Evolutionary conservation across 2,329 filamentous ascomycete species (phyloP).

Genomic region (Sporothrix brunneoviolacea): DNA sequence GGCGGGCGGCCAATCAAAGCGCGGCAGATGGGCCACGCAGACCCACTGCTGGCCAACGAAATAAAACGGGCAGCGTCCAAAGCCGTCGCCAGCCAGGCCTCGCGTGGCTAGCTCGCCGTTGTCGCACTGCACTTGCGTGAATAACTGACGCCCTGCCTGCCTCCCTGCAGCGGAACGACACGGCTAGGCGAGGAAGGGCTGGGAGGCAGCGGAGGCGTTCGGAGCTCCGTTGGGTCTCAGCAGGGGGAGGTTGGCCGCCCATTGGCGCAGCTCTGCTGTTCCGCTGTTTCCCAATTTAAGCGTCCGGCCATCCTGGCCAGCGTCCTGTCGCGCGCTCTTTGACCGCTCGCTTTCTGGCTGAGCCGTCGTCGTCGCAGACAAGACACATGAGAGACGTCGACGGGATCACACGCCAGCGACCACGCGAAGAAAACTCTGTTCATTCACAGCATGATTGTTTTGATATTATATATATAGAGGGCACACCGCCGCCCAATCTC

Average conservation of each 20-base stretch:
- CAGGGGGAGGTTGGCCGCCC: no score
- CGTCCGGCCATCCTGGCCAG: not conserved
- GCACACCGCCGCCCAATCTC: no score
- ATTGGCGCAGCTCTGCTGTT: no score
- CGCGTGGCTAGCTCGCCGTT: conserved; percentile 7
- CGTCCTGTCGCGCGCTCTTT: no score
- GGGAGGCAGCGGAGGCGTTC: not conserved
- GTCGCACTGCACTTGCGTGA: conserved; percentile 13
- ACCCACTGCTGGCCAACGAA: not conserved
- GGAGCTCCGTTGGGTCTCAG: conserved; percentile 11
- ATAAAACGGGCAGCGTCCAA: not conserved
- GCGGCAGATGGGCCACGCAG: not conserved
- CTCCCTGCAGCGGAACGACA: conserved; percentile 2
- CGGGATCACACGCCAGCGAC: no score
- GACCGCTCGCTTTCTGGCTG: no score
- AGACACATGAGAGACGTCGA: no score
- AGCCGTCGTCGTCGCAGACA: no score
- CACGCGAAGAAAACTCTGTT: not conserved
- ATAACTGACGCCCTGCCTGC: conserved; percentile 9
- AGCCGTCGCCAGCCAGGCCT: conserved; percentile 7
- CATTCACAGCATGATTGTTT: conserved; percentile 1
- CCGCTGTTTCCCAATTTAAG: no score
- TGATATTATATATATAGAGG: no score
- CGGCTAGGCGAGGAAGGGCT: conserved; percentile 4
- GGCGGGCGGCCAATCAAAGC: not conserved